Evolutionary conservation across 345 rosid genomes (phyloP).

Genomic region (Zanthoxylum bungeanum): DNA sequence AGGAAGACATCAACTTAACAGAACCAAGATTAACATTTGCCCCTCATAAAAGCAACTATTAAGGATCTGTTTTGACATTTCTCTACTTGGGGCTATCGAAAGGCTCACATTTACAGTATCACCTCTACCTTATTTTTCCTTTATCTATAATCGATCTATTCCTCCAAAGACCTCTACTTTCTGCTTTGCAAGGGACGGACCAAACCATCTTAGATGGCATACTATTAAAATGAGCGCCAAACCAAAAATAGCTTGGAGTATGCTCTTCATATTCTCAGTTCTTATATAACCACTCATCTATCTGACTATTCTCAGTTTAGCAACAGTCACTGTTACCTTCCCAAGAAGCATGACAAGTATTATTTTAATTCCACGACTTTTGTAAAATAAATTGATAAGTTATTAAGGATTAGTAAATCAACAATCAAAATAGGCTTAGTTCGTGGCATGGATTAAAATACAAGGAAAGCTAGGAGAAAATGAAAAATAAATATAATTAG

Average conservation of each 20-base stretch:
- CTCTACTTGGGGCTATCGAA: not conserved
- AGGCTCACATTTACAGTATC: not conserved
- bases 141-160: not conserved
- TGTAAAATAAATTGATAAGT: not conserved
- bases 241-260: not conserved
- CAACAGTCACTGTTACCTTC: not conserved
- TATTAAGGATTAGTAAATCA: not conserved
- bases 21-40: not conserved
- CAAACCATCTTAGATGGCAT: not conserved
- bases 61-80: not conserved
- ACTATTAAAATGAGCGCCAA: not conserved
- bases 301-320: not conserved
- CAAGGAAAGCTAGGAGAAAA: not conserved
- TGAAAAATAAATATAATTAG: not conserved
- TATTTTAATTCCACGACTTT: not conserved
- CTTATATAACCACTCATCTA: not conserved
- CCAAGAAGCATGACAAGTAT: not conserved
- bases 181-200: not conserved
- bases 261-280: not conserved
- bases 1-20: conserved; percentile 1
- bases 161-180: not conserved
- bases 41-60: not conserved
- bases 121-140: not conserved
- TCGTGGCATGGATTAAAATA: not conserved
- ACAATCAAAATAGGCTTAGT: not conserved